These are phyloP conservation scores for Omphalotus olearius DNA, from an alignment of 1,284 basidiomycete species.

Conservation along the genomic window DNA sequence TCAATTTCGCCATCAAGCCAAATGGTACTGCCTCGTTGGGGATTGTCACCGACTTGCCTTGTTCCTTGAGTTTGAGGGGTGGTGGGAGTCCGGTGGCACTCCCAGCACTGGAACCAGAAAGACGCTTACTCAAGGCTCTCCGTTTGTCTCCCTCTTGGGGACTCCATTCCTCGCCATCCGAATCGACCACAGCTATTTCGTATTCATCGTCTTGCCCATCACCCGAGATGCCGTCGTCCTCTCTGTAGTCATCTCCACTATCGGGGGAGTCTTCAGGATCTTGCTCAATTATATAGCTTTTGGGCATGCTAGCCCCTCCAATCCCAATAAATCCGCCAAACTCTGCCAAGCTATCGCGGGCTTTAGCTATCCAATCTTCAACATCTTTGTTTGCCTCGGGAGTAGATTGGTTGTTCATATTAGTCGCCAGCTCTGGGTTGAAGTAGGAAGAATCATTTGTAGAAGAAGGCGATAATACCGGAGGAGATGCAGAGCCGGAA, in stretches of 20 bases:
- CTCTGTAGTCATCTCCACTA: background rate
- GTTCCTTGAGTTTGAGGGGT: constrained; percentile 27
- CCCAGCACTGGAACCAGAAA: constrained; percentile 32
- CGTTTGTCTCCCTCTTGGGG: constrained; percentile 15
- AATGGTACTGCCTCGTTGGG: constrained; percentile 62
- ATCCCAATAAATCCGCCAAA: constrained; percentile 62
- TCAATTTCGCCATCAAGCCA: constrained; percentile 64
- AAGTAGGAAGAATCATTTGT: constrained; percentile 25
- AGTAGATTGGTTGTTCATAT: constrained; percentile 19
- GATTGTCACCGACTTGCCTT: constrained; percentile 47
- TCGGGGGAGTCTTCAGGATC: constrained; percentile 36
- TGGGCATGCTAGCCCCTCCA: constrained; percentile 48
- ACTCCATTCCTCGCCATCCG: constrained; percentile 25
- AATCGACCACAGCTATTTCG: constrained; percentile 25
- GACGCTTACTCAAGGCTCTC: constrained; percentile 24
- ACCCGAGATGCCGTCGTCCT: constrained; percentile 29
- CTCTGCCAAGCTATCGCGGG: constrained; percentile 59
- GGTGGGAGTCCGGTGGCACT: constrained; percentile 23
- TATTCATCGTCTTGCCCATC: constrained; percentile 17
- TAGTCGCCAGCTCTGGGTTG: constrained; percentile 19
- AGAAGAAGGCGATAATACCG: constrained; percentile 30
- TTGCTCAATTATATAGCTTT: constrained; percentile 43
- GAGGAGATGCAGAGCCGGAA: constrained; percentile 28
- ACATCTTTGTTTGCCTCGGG: constrained; percentile 39
- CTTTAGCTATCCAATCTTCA: constrained; percentile 70